Evolutionary conservation across 1,284 basidiomycete species (phyloP), one percentile per base, ranked within the genome.

Genomic region (Chalciporus sp.): DNA sequence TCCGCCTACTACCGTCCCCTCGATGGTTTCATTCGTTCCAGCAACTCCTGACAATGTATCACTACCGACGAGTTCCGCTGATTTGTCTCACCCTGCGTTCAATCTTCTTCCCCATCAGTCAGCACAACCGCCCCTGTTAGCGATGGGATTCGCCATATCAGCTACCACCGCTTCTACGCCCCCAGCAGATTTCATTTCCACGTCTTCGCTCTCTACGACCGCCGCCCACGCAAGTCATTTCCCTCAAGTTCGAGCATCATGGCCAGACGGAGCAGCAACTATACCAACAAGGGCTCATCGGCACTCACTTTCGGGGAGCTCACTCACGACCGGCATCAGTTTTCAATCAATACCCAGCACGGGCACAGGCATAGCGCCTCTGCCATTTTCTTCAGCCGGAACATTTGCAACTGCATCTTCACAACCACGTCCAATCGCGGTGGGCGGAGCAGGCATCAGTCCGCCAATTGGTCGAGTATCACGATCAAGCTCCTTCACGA

Each of bases 401-500:
- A 56, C 71, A 39, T 71, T 70, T 53, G 43, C 67, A 49, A 56
- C 60, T 19, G 46, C 68, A 49, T 56, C 66, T 47, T 54, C 70
- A 49, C 69, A 68, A 39, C 19, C 57, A 29, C 66, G 55, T 40
- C 50, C 70, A 44, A 27, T 60, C 42, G 40, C 67, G 4, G 49
- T 51, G 35, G 57, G 55, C 42, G 58, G 58, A 0, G 49, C 61
- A 0, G 66, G 67, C 11, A 72, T 73, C 42, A 72, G 66, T 53
- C 73, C 75, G 7, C 73, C 79, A 20, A 71, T 80, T 48, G 81
- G 80, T 37, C 78, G 86, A 52, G 77, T 83, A 69, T 83, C 83
- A 42, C 80, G 85, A 47, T 88, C 86, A 23, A 80, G 83, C 35
- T 88, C 86, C 12, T 75, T 87, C 51, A 84, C 75, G 29, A 73